Base-by-base conservation (phyloP, 331 rosid genomes). In the Phaseolus coccineus region DNA sequence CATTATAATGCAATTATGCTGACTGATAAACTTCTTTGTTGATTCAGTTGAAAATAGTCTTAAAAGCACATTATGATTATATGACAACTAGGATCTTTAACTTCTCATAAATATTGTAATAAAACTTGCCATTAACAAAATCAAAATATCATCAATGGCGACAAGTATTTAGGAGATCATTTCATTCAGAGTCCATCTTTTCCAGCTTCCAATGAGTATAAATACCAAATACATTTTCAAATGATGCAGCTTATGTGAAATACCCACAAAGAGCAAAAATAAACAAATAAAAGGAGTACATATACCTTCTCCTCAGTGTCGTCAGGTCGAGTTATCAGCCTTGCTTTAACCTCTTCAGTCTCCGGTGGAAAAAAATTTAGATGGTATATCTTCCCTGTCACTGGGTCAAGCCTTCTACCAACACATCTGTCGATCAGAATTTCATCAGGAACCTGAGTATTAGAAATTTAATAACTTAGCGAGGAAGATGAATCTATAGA, bases 391-490 rank as follows among this genome's bases (percentile, higher is more conserved):
- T 88, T 95, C 79, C 91, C 88, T 3, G 96, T 95, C 77, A 79
- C 91, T 30, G 98, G 97, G 66, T 95, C 99, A 69, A 91, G 87
- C 85, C 97, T 90, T 87, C 99, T 87, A 67, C 97, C 98, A 87
- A 90, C 81, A 88, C 97, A 93, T 93, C 99, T 95, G 92, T 95
- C 93, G 92, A 93, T 88, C 89, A 95, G 97, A 91, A 86, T 90
- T 88, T 95, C 99, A 84, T 95, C 99, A 91, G 96, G 98, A 89
- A 95, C 99, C 99, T 95, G 99, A 85, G 87, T 87, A 90, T 87
- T 80, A 76, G 85, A 84, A 82, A 81, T 65, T 77, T 81, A 47
- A 42, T 69, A 68, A 81, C 82, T 84, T 79, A 81, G 87, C 74
- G 52, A 31, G 79, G 77, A 69, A 63, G 55, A 69, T 12, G n/a